Conservation (phyloP, 2,329 filamentous ascomycete species). For the Neonectria sp. region DNA sequence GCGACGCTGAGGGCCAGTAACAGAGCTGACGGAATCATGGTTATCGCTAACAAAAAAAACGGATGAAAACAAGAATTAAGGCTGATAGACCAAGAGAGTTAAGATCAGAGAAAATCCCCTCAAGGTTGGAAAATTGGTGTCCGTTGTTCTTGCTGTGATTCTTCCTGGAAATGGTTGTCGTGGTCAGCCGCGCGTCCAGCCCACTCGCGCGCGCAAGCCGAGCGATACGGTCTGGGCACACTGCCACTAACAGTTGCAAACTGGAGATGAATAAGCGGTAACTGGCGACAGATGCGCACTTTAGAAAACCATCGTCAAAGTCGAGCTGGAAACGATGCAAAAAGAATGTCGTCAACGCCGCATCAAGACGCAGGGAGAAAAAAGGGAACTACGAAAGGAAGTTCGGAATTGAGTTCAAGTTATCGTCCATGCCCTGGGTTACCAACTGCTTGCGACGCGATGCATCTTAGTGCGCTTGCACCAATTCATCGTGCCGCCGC, state of each 20-base stretch:
- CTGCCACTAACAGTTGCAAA: slow-evolving; percentile 11
- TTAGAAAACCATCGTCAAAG: neutral
- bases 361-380: too few relatives aligned
- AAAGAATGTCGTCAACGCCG: neutral
- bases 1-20: slow-evolving; percentile 28
- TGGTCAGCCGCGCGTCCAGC: slow-evolving; percentile 40
- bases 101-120: neutral
- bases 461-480: neutral
- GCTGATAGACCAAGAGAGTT: neutral
- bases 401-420: neutral
- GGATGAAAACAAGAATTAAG: neutral
- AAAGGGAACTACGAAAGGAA: neutral
- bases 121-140: slow-evolving; percentile 15
- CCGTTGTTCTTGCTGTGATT: slow-evolving; percentile 18
- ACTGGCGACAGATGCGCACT: neutral
- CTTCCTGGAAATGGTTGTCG: neutral
- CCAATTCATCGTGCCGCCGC: neutral
- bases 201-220: slow-evolving; percentile 20
- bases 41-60: neutral
- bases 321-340: neutral
- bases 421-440: neutral
- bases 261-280: slow-evolving; percentile 41
- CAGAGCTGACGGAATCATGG: slow-evolving; percentile 38
- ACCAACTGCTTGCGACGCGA: neutral
- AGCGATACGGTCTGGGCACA: neutral